Conservation (phyloP, 176 grass and related monocot genomes). For the Zea mays region Zm-B73-REFERENCE-NAM-5.0 NC_050098.1:236358001-236358500, state of each 20-base stretch:
- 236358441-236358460: background rate
- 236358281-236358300: constrained; percentile 67
- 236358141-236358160: background rate
- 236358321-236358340: constrained; percentile 39
- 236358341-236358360: background rate
- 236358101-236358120: constrained; percentile 32
- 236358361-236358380: background rate
- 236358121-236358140: constrained; percentile 66
- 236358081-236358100: constrained; percentile 52
- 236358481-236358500: background rate
- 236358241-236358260: background rate
- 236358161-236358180: background rate
- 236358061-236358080: constrained; percentile 48
- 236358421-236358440: background rate
- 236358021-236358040: constrained; percentile 43
- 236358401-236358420: background rate
- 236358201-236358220: background rate
- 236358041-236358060: constrained; percentile 68
- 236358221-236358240: background rate
- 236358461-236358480: background rate
- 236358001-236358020: constrained; percentile 80
- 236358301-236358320: constrained; percentile 56
- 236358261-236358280: constrained; percentile 9
- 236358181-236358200: constrained; percentile 59
- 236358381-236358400: background rate